These are phyloP conservation scores for Hypoxylon rubiginosum DNA, from an alignment of 2,329 filamentous ascomycete species.

Conservation along the genomic window DNA sequence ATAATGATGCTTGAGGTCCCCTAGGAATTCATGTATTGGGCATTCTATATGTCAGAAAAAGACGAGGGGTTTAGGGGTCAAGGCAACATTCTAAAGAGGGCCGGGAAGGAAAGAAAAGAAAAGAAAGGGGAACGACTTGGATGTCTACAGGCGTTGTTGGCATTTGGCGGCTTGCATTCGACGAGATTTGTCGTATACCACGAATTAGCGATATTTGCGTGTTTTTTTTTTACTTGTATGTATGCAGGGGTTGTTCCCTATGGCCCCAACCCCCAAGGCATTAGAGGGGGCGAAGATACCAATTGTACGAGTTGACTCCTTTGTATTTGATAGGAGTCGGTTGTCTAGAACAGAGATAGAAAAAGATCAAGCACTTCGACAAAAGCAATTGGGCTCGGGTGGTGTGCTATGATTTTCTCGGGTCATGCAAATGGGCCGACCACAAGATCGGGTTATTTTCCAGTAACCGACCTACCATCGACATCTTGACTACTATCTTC, in stretches of 20 bases:
- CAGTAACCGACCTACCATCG: no score
- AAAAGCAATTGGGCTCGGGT: neutral
- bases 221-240: slow-evolving; percentile 19
- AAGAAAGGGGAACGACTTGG: slow-evolving; percentile 36
- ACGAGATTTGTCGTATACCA: slow-evolving; percentile 31
- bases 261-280: slow-evolving; percentile 15
- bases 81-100: slow-evolving; percentile 27
- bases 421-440: neutral
- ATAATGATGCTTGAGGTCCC: slow-evolving; percentile 9
- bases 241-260: slow-evolving; percentile 12
- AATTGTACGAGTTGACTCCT: slow-evolving; percentile 19
- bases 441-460: neutral
- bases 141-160: slow-evolving; percentile 39
- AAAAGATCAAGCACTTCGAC: slow-evolving; percentile 1
- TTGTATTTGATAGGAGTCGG: slow-evolving; percentile 21
- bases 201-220: slow-evolving; percentile 25
- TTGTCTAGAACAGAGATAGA: slow-evolving; percentile 19
- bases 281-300: slow-evolving; percentile 36
- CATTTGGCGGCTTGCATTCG: slow-evolving; percentile 28
- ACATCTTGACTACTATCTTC: neutral
- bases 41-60: slow-evolving; percentile 18
- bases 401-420: neutral
- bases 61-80: slow-evolving; percentile 8
- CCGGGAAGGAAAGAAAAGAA: slow-evolving; percentile 12
- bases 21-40: slow-evolving; percentile 14